phyloP scores from a whole-genome alignment of 192 early-diverging fungal species.

The Mortierella alpina region DNA sequence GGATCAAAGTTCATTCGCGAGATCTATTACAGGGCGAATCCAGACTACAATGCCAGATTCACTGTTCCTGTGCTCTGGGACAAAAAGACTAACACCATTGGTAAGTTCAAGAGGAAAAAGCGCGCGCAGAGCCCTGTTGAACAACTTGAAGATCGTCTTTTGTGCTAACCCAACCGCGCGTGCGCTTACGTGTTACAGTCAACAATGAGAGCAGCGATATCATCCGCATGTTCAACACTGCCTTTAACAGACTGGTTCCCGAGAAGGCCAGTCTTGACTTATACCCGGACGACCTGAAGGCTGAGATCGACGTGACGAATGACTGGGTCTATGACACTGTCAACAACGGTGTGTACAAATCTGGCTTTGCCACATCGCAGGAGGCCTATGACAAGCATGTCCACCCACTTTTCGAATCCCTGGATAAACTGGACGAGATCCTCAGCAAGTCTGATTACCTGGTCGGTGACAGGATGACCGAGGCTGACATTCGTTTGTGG shows the following conservation, averaged over 20 bases:
- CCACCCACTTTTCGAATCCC: constrained; percentile 75
- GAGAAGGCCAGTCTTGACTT: constrained; percentile 74
- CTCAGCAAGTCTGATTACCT: constrained; percentile 80
- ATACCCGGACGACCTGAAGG: constrained; percentile 82
- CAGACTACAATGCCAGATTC: constrained; percentile 76
- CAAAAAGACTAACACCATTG: constrained; percentile 90
- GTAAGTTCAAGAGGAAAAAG: constrained; percentile 34
- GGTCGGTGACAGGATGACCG: constrained; percentile 84
- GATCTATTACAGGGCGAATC: constrained; percentile 91
- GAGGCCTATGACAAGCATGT: constrained; percentile 84
- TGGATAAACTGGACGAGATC: constrained; percentile 87
- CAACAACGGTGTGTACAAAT: constrained; percentile 97
- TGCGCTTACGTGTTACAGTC: constrained; percentile 53
- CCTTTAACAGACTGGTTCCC: constrained; percentile 80
- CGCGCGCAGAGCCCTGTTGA: no score
- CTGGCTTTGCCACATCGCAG: constrained; percentile 92
- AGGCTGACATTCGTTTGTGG: constrained; percentile 94
- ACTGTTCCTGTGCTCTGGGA: constrained; percentile 99
- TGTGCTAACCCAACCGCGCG: background rate
- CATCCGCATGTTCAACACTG: constrained; percentile 93
- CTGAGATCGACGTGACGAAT: constrained; percentile 88
- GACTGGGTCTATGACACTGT: constrained; percentile 93
- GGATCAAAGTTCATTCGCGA: constrained; percentile 83
- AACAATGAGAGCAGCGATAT: constrained; percentile 98
- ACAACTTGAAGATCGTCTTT: background rate